Base-by-base conservation (phyloP, 2,329 filamentous ascomycete genomes). In the Chaetomiaceae sp. region DNA sequence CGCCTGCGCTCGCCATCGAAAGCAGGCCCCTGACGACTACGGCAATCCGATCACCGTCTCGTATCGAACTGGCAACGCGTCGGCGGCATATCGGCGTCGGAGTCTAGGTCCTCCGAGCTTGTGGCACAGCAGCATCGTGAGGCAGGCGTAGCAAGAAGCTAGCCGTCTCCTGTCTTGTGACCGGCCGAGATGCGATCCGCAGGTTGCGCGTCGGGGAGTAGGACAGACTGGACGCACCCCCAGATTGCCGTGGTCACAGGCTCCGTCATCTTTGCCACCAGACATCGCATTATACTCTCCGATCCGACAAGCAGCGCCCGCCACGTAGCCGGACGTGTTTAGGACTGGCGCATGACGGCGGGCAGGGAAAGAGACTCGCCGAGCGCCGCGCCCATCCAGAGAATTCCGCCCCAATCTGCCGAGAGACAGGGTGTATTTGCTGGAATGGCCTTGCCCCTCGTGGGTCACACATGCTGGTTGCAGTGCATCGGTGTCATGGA, bases 391-490 rank as follows among this genome's bases (percentile, higher is more conserved):
- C 8, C 8, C 23, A 2, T 15, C 33, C 40, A 20, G 40, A 38
- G n/a, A 8, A 31, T 12, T 38, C 23, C 12, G 8, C 25, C 22
- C 33, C 14, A 4, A 7, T 33, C 29, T 20, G 34, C 33, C 31
- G 14, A 29, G 31, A 25, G 19, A 37, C n/a, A 29, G 33, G 36
- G 2, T 47, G 38, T 45, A 27, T 54, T 38, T 45, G 23, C 36
- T 34, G 19, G 36, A 33, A n/a, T n/a, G 22, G 14, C 20, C 11
- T 23, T 25, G 22, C 42, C 36, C 22, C 17, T 31, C 36, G 20
- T 54, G 53, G 50, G 53, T 52, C 52, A 59, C 54, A 51, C 57
- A 61, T 57, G n/a, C n/a, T n/a, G n/a, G n/a, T n/a, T n/a, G n/a
- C 52, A 48, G 40, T 46, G 51, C 54, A 53, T 51, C 47, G 44